Evolutionary conservation across 2,329 filamentous ascomycete genomes (phyloP), one percentile per base, ranked within the genome.

Genomic region (Dactylellina sp.): DNA sequence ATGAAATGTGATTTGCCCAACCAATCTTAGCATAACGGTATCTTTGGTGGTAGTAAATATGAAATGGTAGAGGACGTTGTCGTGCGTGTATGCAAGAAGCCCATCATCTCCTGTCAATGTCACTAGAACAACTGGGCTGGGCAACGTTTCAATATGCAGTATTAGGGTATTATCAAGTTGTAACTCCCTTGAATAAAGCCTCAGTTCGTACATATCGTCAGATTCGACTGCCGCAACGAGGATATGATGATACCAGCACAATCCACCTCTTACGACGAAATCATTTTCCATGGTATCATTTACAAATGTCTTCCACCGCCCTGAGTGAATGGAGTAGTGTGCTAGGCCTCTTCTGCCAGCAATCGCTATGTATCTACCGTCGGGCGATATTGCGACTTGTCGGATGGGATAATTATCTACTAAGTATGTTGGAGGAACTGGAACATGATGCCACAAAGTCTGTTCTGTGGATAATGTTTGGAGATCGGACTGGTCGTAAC

Each of bases 171-270:
- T 88, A 77, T 93, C 91, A 16, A 99, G 86, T 9, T 89, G 84
- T 24, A 89, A 86, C 80, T 99, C 95, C 66, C 96, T 88, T 0
- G 94, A 97, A 81, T 94, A 98, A 14, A 99, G 85, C n/a, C 95
- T 91, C 55, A 99, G 83, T 83, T 97, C 91, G 78, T 93, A 93
- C 20, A 89, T 89, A 76, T 89, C 87, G 77, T 91, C 91, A 61
- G 88, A 89, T 81, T 99, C 95, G n/a, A 97, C 89, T 2, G 94
- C 93, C 40, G 93, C 93, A 64, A 98, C 91, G 16, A 99, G 85
- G 32, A 98, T 91, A 81, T 99, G 94, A 77, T 96, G 93, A 80
- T 96, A 93, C 95, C 95, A 99, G 80, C 94, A 98, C 93, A 99
- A 97, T 5, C 95, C 95, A 53, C 95, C 95, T 75, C 93, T 86